phyloP scores from a whole-genome alignment of 1,284 basidiomycete genomes.

The Coniferiporia weirii region DNA sequence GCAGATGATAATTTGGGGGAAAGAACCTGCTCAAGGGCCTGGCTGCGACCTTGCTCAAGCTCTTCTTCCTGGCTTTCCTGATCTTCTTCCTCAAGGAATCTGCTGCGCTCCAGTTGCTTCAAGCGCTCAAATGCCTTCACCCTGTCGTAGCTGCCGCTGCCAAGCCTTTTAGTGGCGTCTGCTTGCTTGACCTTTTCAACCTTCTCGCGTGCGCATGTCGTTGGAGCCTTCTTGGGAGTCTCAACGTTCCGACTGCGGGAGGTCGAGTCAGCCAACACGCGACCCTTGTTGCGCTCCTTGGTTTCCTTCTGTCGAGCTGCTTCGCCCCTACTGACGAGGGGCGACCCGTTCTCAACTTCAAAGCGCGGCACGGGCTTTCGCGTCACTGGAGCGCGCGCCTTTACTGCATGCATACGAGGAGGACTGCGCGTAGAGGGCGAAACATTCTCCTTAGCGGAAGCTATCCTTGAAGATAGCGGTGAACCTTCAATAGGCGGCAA shows the following conservation, averaged over 20 bases:
- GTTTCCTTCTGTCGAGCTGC: constrained; percentile 1
- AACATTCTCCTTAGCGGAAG: constrained; percentile 1
- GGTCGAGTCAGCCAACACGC: constrained; percentile 20
- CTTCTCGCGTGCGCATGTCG: not conserved
- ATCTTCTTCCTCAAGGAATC: constrained; percentile 22
- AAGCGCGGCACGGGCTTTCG: constrained; percentile 16
- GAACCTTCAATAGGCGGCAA: constrained; percentile 15
- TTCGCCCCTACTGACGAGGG: not conserved
- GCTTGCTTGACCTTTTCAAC: not conserved
- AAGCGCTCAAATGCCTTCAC: constrained; percentile 33
- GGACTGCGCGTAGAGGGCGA: not conserved
- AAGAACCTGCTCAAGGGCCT: not conserved
- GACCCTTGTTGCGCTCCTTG: constrained; percentile 2
- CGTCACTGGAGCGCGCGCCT: constrained; percentile 1
- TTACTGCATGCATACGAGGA: not conserved
- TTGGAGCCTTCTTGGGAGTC: not conserved
- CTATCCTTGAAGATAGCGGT: constrained; percentile 1
- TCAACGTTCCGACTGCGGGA: constrained; percentile 4
- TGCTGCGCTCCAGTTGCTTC: constrained; percentile 32
- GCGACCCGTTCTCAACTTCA: constrained; percentile 7
- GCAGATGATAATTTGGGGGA: constrained; percentile 7
- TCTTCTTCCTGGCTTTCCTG: constrained; percentile 23
- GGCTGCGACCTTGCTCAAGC: not conserved
- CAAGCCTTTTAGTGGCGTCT: constrained; percentile 3
- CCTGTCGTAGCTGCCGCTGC: constrained; percentile 18